phyloP scores from a whole-genome alignment of 768 basidiomycete genomes.

The Auricularia heimuer region DNA sequence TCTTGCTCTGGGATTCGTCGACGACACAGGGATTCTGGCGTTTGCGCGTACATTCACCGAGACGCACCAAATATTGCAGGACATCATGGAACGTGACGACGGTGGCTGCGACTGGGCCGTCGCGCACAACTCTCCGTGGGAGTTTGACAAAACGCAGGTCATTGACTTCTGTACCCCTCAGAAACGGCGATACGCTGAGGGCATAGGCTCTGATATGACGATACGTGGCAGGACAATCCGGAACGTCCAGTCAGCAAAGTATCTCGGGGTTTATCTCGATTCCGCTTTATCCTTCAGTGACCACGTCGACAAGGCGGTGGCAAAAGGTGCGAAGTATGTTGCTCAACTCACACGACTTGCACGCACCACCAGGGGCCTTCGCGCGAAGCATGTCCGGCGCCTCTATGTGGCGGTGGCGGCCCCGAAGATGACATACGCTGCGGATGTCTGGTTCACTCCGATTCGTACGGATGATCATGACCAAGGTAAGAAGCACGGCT shows the following conservation, averaged over 20 bases:
- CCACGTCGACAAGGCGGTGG: neutral
- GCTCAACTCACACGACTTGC: slow-evolving; percentile 14
- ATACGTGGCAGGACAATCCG: neutral
- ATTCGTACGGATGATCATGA: slow-evolving; percentile 9
- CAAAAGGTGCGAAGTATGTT: slow-evolving; percentile 10
- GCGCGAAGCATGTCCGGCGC: slow-evolving; percentile 10
- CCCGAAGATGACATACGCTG: slow-evolving; percentile 19
- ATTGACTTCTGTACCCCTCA: neutral
- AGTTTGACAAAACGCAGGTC: neutral
- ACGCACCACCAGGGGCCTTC: slow-evolving; percentile 11
- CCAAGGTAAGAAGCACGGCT: slow-evolving; percentile 4
- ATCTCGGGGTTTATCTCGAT: neutral
- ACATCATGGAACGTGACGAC: slow-evolving; percentile 11
- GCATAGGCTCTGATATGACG: neutral
- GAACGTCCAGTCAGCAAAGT: neutral
- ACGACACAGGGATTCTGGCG: slow-evolving; percentile 11
- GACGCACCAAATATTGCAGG: slow-evolving; percentile 1
- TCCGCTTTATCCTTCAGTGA: neutral
- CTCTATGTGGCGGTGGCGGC: slow-evolving; percentile 20
- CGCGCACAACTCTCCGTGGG: neutral
- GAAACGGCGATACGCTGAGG: neutral
- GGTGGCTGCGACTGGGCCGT: neutral
- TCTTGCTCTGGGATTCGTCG: slow-evolving; percentile 11
- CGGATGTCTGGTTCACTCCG: slow-evolving; percentile 19
- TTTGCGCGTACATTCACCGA: slow-evolving; percentile 4